A percentile compares a stretch with the other conserved stretches of the same genome.
Evolutionary conservation across 768 basidiomycete species (phyloP).

Genomic region (Termitomyces bulborhizus): DNA sequence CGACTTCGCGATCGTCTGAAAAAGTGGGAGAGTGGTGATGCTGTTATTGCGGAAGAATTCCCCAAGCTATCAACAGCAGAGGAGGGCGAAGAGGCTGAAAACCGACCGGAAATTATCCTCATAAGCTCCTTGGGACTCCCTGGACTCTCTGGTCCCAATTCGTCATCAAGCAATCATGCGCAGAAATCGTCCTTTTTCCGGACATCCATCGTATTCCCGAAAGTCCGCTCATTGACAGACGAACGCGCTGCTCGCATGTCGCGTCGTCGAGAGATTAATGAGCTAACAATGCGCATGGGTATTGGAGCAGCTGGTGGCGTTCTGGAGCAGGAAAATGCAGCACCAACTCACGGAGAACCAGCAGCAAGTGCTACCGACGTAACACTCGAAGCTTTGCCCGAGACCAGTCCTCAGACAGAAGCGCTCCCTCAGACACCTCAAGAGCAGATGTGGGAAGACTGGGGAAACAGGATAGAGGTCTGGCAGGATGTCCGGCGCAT

Average conservation of each 20-base stretch:
- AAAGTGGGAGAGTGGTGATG: constrained; percentile 68
- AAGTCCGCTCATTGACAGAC: constrained; percentile 40
- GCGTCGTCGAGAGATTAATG: constrained; percentile 71
- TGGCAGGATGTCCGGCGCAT: constrained; percentile 70
- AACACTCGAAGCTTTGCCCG: neutral
- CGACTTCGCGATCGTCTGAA: constrained; percentile 65
- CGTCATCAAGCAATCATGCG: constrained; percentile 12
- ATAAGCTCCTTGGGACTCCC: constrained; percentile 35
- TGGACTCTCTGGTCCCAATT: constrained; percentile 25
- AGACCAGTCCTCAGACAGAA: neutral
- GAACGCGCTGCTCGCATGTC: constrained; percentile 55
- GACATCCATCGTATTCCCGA: constrained; percentile 64
- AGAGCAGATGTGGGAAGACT: constrained; percentile 48
- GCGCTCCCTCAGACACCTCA: constrained; percentile 6
- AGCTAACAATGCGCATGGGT: constrained; percentile 79
- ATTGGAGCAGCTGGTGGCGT: constrained; percentile 69
- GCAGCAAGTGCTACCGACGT: constrained; percentile 5
- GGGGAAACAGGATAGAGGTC: constrained; percentile 62
- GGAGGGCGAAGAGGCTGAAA: constrained; percentile 30
- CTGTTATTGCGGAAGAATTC: constrained; percentile 54
- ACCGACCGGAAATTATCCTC: constrained; percentile 42
- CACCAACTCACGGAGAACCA: constrained; percentile 8
- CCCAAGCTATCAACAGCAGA: constrained; percentile 41
- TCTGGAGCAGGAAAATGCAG: constrained; percentile 37
- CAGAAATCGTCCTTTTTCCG: constrained; percentile 48